A percentile compares a stretch with the other conserved stretches of the same genome.
phyloP scores from a whole-genome alignment of 177 flowering plant genomes.

The Vitis hybrid region DNA sequence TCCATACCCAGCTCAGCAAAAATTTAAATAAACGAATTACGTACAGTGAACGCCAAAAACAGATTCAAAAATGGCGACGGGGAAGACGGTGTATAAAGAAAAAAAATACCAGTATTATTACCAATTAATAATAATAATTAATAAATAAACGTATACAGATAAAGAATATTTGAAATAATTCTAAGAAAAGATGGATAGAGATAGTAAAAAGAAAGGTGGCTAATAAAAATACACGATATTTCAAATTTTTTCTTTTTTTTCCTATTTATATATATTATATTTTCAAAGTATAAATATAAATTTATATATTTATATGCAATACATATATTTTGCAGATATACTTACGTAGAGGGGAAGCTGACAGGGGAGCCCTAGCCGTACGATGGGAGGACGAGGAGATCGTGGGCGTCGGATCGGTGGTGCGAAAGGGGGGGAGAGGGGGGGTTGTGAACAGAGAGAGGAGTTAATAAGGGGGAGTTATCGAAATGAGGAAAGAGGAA shows the following conservation, averaged over 20 bases:
- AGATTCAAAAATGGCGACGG: constrained; percentile 1
- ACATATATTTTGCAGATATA: background rate
- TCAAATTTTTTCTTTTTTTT: too few relatives aligned
- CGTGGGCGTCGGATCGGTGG: constrained; percentile 26
- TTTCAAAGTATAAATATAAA: too few relatives aligned
- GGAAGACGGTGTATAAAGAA: background rate
- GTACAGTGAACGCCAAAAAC: background rate
- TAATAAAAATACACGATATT: constrained; percentile 7
- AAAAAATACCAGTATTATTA: background rate
- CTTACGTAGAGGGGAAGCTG: constrained; percentile 31
- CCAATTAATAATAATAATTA: background rate
- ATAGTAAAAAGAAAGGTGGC: background rate
- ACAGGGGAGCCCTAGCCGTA: constrained; percentile 25
- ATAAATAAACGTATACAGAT: background rate
- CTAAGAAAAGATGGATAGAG: background rate
- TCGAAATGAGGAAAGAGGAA: constrained; percentile 13
- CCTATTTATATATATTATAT: too few relatives aligned
- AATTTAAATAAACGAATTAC: background rate
- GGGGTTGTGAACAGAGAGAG: background rate
- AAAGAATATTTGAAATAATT: too few relatives aligned
- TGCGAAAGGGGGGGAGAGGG: too few relatives aligned
- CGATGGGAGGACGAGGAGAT: constrained; percentile 28
- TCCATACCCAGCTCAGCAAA: background rate
- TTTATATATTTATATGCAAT: too few relatives aligned
- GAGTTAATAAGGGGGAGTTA: constrained; percentile 11